These are phyloP conservation scores for Kalmusia sp. DNA, from an alignment of 2,329 filamentous ascomycete genomes.

Conservation along the genomic window DNA sequence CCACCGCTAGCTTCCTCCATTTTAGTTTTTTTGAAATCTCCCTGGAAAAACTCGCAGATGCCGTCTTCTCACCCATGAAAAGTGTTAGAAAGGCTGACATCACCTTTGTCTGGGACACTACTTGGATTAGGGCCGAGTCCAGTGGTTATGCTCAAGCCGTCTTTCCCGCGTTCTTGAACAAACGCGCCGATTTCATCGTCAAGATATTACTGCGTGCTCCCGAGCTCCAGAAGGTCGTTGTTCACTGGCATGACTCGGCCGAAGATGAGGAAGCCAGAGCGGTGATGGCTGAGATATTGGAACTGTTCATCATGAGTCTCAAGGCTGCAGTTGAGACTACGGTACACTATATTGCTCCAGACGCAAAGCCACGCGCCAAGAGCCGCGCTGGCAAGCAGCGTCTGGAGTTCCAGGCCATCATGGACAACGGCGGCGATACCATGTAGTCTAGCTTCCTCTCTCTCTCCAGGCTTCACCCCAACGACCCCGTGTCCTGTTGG, in stretches of 20 bases:
- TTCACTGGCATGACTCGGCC: slow-evolving; percentile 44
- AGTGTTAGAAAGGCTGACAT: slow-evolving; percentile 42
- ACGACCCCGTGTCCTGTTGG: background rate
- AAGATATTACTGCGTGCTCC: slow-evolving; percentile 34
- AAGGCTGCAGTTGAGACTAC: slow-evolving; percentile 28
- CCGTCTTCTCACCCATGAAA: slow-evolving; percentile 42
- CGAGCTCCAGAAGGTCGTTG: slow-evolving; percentile 28
- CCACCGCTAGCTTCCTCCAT: slow-evolving; percentile 43
- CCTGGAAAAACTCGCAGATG: slow-evolving; percentile 33
- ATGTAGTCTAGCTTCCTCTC: slow-evolving; percentile 1
- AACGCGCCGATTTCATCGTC: slow-evolving; percentile 31
- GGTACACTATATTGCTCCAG: slow-evolving; percentile 34
- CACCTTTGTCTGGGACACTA: slow-evolving; percentile 42
- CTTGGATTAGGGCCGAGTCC: slow-evolving; percentile 34
- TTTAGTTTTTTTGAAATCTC: slow-evolving; percentile 40
- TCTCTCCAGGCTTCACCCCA: background rate
- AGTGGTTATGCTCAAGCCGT: slow-evolving; percentile 26
- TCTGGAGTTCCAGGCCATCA: slow-evolving; percentile 38
- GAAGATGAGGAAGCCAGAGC: slow-evolving; percentile 27
- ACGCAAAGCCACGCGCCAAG: slow-evolving; percentile 28
- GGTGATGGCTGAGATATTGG: slow-evolving; percentile 32
- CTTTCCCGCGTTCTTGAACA: slow-evolving; percentile 35
- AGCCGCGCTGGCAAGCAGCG: slow-evolving; percentile 37
- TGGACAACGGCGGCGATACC: slow-evolving; percentile 10
- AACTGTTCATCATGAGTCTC: slow-evolving; percentile 27